Evolutionary conservation across 805 yeast genomes (phyloP).

Genomic region (Barnettozyma siamensis): DNA sequence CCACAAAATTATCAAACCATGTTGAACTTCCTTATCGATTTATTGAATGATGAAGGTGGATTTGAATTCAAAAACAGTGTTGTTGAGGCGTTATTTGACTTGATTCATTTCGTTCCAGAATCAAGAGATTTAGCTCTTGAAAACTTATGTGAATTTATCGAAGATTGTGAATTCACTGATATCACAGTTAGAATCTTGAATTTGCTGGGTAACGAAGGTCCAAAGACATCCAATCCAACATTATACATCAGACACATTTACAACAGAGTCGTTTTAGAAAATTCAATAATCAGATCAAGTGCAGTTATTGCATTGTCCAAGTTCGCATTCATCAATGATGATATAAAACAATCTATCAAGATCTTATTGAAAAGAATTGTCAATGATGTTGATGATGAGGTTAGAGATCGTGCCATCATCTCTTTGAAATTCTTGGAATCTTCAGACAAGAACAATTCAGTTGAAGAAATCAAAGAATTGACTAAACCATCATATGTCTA

Average conservation of each 20-base stretch:
- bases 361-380: slow-evolving; percentile 78
- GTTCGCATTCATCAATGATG: slow-evolving; percentile 72
- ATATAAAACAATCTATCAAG: slow-evolving; percentile 60
- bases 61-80: slow-evolving; percentile 78
- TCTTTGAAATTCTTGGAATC: slow-evolving; percentile 60
- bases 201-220: slow-evolving; percentile 91
- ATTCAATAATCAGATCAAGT: slow-evolving; percentile 90
- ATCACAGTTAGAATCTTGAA: slow-evolving; percentile 90
- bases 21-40: slow-evolving; percentile 74
- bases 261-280: slow-evolving; percentile 93
- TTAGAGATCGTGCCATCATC: slow-evolving; percentile 93
- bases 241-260: slow-evolving; percentile 92
- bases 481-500: slow-evolving; percentile 64
- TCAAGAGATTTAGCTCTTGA: slow-evolving; percentile 80
- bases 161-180: slow-evolving; percentile 96
- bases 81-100: slow-evolving; percentile 88
- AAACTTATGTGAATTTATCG: slow-evolving; percentile 92
- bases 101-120: slow-evolving; percentile 79
- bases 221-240: slow-evolving; percentile 78
- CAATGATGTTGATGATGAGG: slow-evolving; percentile 91
- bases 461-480: slow-evolving; percentile 37
- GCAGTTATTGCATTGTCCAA: slow-evolving; percentile 91
- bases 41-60: slow-evolving; percentile 88
- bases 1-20: slow-evolving; percentile 84
- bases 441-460: slow-evolving; percentile 29